Base-by-base conservation (phyloP, 2,329 filamentous ascomycete genomes). In the Aureobasidium sp. region DNA sequence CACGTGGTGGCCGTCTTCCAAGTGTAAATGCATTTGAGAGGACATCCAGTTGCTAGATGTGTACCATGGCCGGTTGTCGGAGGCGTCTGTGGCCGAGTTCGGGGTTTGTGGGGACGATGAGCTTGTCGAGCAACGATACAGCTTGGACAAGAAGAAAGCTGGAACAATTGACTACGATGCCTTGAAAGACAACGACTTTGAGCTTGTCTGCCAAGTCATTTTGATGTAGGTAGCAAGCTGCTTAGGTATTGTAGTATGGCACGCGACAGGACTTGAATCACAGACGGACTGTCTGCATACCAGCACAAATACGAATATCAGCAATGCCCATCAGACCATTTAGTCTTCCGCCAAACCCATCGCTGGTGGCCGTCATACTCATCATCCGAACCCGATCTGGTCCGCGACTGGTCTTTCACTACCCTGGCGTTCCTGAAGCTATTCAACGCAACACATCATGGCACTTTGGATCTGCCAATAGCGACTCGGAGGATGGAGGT, bases 381-480 rank as follows among this genome's bases (percentile, higher is more conserved):
- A 84, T 91, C 67, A 85, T 90, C 69, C 84, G 88, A 66, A 89
- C 88, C 37, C 85, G 88, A 66, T 88, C 90, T 68, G 90, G 91
- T 17, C 89, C 91, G 32, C 85, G 86, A 66, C 88, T 94, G 69
- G 88, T 94, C 69, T 96, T 92, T 74, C 90, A 96, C 74, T 94
- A 94, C 70, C 91, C 91, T 86, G 51, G 51, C 5, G 23, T 41
- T 3, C 60, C 60, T n/a, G 60, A 62, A 23, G 50, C 60, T 6
- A 41, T 47, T 1, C 51, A 56, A n/a, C 51, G 36, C 27, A 62
- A 46, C 42, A 62, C 50, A 15, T 56, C 50, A 29, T 62, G 60
- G 60, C 41, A 55, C 17, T 62, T 62, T 42, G 60, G 60, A 23
- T 57, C 51, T n/a, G 51, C 51, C 36, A 51, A 52, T 26, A 62